Evolutionary conservation across 169 alveolate species (phyloP), one percentile per base, ranked within the genome.

Genomic region (Babesia ovata): DNA sequence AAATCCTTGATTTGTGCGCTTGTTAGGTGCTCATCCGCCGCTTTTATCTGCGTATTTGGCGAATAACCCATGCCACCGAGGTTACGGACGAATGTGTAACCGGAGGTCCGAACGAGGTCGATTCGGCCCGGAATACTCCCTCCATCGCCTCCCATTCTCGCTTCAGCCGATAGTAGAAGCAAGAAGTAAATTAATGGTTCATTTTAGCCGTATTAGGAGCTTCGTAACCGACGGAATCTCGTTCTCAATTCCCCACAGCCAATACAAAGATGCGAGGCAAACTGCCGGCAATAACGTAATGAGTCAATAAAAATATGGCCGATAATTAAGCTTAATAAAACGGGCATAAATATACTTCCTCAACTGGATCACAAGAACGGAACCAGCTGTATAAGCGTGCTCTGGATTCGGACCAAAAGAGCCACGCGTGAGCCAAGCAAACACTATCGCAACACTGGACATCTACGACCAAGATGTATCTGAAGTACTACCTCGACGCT

Each of bases 21-120:
- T 50, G 91, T 62, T 7, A 85, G 60, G 59, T 91, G 91, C 59
- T 77, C 94, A 19, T 78, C 87, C 19, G 79, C 75, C 28, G 73
- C 86, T 39, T 76, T 76, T 50, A 87, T 71, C 60, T 90, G 95
- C 21, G 91, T 85, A 69, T 93, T 93, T 16, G 96, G 96, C 46
- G 86, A 69, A 65, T 93, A 93, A 14, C 96, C 96, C 96, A 93
- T 93, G n/a, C 96, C 96, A 24, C 96, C 96, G 44, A 93, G 75
- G 63, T 93, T 93, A 57, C 96, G 58, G 53, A 74, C 72, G 66
- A 91, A 93, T 62, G 70, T 77, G 63, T 78, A 92, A 12, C 96
- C 96, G 52, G 85, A 75, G 22, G 96, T 92, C 50, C 91, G 74
- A 28, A 93, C 96, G 73, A 93, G 44, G 72, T 93, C 96, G 29